A percentile compares a stretch with the other conserved stretches of the same genome.
Evolutionary conservation across 1,139 yeast genomes (phyloP).

Genomic region (Geotrichum carabidarum): DNA sequence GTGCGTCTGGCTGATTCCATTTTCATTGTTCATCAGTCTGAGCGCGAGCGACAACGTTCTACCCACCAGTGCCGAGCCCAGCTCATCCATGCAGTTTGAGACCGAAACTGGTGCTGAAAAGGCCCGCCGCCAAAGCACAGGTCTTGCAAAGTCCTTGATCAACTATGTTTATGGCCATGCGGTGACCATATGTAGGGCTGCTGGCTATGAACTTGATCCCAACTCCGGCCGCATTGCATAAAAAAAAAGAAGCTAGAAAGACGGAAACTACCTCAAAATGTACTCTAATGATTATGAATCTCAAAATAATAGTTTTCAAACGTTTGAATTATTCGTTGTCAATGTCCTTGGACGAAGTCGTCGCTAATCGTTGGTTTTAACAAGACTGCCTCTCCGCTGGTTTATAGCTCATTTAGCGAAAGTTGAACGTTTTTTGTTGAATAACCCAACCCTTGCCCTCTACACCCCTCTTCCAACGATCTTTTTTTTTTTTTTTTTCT

Average conservation of each 20-base stretch:
- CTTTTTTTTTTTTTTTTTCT: neutral
- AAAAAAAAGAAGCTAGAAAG: neutral
- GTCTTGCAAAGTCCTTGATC: slow-evolving; percentile 62
- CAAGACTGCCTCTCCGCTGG: no score
- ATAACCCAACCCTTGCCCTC: neutral
- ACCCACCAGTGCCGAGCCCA: slow-evolving; percentile 44
- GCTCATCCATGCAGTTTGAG: slow-evolving; percentile 22
- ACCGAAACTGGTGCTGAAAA: slow-evolving; percentile 34
- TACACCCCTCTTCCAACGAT: slow-evolving; percentile 1
- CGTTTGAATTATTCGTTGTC: no score
- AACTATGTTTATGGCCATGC: slow-evolving; percentile 49
- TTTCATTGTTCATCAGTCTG: slow-evolving; percentile 82
- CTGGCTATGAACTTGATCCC: slow-evolving; percentile 59
- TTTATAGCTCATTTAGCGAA: no score
- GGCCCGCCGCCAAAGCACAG: slow-evolving; percentile 42
- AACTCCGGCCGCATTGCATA: slow-evolving; percentile 20
- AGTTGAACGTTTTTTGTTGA: no score
- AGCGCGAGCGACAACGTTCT: slow-evolving; percentile 88
- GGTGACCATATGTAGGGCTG: slow-evolving; percentile 45
- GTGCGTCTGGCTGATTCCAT: slow-evolving; percentile 91
- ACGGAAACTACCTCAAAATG: no score
- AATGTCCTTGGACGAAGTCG: no score
- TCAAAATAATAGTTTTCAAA: no score
- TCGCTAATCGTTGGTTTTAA: no score
- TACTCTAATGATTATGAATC: no score